Percentiles rank a stretch among this genome's conserved stretches.
These are phyloP conservation scores for Metarhizium rileyi DNA, from an alignment of 2,329 filamentous ascomycete species.

Conservation along the genomic window DNA sequence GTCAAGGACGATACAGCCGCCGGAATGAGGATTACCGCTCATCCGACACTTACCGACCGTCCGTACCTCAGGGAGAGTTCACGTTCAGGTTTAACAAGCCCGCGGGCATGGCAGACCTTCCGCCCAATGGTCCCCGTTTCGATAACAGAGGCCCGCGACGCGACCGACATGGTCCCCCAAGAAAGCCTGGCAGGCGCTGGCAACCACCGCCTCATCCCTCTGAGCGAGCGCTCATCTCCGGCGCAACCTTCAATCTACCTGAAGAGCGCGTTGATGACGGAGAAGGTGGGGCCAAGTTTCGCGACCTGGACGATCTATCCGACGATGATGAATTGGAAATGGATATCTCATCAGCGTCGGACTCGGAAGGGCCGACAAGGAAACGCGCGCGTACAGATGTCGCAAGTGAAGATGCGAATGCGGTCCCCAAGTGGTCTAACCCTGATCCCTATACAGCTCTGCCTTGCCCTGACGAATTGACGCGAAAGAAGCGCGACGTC, in stretches of 20 bases:
- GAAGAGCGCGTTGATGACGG: slow-evolving; percentile 38
- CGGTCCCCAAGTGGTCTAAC: slow-evolving; percentile 80
- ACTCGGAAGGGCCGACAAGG: slow-evolving; percentile 30
- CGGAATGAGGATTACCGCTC: slow-evolving; percentile 15
- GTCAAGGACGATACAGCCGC: slow-evolving; percentile 12
- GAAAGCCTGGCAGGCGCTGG: slow-evolving; percentile 21
- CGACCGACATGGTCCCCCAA: slow-evolving; percentile 17
- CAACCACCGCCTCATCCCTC: slow-evolving; percentile 31
- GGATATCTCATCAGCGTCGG: slow-evolving; percentile 41
- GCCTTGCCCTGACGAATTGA: slow-evolving; percentile 65
- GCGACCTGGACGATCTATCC: slow-evolving; percentile 46
- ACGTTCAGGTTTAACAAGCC: slow-evolving; percentile 46
- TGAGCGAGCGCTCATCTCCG: slow-evolving; percentile 40
- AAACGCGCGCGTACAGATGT: slow-evolving; percentile 22
- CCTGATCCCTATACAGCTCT: slow-evolving; percentile 87
- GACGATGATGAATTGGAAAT: slow-evolving; percentile 56
- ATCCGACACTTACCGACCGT: slow-evolving; percentile 20
- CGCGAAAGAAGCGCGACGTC: slow-evolving; percentile 72
- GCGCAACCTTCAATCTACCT: slow-evolving; percentile 29
- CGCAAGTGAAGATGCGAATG: slow-evolving; percentile 27
- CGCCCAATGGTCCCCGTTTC: slow-evolving; percentile 9
- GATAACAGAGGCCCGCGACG: slow-evolving; percentile 11
- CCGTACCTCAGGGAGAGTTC: slow-evolving; percentile 39
- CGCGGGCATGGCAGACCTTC: slow-evolving; percentile 32
- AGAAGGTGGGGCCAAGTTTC: slow-evolving; percentile 40